These are phyloP conservation scores for Colletotrichum lupini DNA, from an alignment of 2,329 filamentous ascomycete genomes.

Conservation along the genomic window DNA sequence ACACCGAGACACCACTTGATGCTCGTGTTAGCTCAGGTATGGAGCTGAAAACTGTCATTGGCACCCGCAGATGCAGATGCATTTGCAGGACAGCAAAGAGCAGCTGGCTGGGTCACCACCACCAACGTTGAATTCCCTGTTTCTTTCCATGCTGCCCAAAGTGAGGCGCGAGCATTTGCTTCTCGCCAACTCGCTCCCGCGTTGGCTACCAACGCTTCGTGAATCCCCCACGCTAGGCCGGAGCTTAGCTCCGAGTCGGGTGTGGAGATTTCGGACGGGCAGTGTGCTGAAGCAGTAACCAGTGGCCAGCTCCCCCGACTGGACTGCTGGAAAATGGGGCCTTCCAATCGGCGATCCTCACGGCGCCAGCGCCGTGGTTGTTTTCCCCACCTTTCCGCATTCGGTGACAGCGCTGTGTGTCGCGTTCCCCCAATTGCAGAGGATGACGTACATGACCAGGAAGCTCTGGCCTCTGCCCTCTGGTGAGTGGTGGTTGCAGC, in stretches of 20 bases:
- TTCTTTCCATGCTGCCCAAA: background rate
- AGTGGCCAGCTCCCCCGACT: background rate
- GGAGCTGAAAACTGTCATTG: background rate
- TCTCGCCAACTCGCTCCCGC: no score
- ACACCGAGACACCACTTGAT: background rate
- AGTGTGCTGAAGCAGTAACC: background rate
- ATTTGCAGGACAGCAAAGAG: background rate
- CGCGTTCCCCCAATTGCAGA: background rate
- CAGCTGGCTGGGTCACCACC: no score
- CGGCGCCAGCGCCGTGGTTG: background rate
- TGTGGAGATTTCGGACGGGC: slow-evolving; percentile 3
- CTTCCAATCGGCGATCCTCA: slow-evolving; percentile 18
- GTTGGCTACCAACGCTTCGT: background rate
- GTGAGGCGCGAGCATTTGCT: background rate
- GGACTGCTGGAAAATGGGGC: background rate
- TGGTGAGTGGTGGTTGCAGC: background rate
- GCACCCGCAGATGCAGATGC: background rate
- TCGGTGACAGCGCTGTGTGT: background rate
- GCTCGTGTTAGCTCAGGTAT: background rate
- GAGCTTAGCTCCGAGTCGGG: slow-evolving; percentile 25
- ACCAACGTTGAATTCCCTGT: background rate
- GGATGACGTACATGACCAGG: slow-evolving; percentile 31
- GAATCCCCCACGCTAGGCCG: slow-evolving; percentile 9
- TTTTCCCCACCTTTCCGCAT: slow-evolving; percentile 15
- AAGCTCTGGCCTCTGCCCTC: slow-evolving; percentile 30